Base-by-base conservation (phyloP, 306 rosid species). In the Ammopiptanthus mongolicus region DNA sequence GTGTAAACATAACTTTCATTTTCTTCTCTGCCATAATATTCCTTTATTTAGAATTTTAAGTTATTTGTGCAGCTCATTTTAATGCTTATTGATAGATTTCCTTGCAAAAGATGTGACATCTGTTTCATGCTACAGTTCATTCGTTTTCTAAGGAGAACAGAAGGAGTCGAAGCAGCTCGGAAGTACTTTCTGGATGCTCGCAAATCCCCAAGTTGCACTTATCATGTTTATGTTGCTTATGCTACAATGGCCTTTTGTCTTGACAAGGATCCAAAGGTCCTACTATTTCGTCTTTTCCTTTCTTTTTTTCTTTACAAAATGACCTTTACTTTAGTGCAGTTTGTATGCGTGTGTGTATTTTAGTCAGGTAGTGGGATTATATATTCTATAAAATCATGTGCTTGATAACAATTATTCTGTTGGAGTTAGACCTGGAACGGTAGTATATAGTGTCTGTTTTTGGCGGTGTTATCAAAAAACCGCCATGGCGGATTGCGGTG, bases 91-190 rank as follows among this genome's bases (percentile, higher is more conserved):
- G n/a, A 22, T 76, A 74, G 4, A 21, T 78, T 69, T 72, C n/a
- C 50, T 68, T 73, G 41, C 46, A n/a, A 55, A 72, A 37, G 53
- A 17, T 58, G 17, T 80, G 78, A 84, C 56, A 69, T 65, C 69
- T 15, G 55, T 74, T 80, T 80, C 83, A 64, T 78, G 84, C 23
- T 82, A 87, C 98, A 95, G 97, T 95, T 87, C 67, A 90, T 95
- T 78, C 97, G 97, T 74, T 95, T 95, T 76, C 86, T 95, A 46
- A 85, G 98, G 78, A 86, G 98, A 78, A 91, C 89, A 5, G 97
- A 90, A 85, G 98, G 98, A 62, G 93, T 95, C 86, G 98, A 95
- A 89, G 93, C 97, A 73, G 97, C 98, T 79, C 91, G 96, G 75
- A 95, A 91, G 75, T 89, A 91, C 83, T 95, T 95, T 84, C 84